Percentiles rank a stretch among this genome's conserved stretches.
Evolutionary conservation across 2,329 filamentous ascomycete genomes (phyloP).

Genomic region (Diaporthe ilicicola): DNA sequence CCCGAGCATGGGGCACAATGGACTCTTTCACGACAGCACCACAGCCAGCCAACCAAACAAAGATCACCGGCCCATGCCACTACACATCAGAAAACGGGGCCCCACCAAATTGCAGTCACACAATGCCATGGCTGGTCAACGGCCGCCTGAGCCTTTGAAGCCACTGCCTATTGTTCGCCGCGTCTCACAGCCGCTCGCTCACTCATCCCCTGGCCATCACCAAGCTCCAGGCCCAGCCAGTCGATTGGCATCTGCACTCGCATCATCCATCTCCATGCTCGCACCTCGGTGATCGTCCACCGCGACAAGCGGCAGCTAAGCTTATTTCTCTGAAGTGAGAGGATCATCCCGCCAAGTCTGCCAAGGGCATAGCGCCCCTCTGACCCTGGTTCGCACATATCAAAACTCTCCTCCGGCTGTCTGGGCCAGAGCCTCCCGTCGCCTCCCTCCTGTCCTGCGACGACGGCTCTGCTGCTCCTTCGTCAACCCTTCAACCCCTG

Average conservation of each 20-base stretch:
- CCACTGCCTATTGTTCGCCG: not conserved
- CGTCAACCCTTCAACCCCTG: not conserved
- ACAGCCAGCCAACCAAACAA: not conserved
- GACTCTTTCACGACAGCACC: not conserved
- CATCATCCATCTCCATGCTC: not conserved
- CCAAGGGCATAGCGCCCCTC: constrained; percentile 21
- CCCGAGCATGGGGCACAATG: not conserved
- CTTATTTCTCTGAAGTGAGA: constrained; percentile 30
- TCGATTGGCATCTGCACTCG: not conserved
- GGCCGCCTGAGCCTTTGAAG: not conserved
- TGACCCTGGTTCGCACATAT: constrained; percentile 9
- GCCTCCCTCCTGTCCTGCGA: not conserved
- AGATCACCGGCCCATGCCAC: constrained; percentile 5
- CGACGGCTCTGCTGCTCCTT: constrained; percentile 9
- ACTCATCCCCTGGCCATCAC: not conserved
- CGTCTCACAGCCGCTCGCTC: not conserved
- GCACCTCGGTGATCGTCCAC: constrained; percentile 19
- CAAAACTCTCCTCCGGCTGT: not conserved
- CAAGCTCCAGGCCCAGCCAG: not conserved
- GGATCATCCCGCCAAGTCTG: constrained; percentile 25
- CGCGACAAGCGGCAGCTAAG: constrained; percentile 10
- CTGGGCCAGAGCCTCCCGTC: not conserved
- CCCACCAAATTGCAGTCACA: not conserved
- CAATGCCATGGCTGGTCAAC: constrained; percentile 21
- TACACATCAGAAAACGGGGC: not conserved